Base-by-base conservation (phyloP, 2,329 filamentous ascomycete genomes). In the Aspergillus sp. region DNA sequence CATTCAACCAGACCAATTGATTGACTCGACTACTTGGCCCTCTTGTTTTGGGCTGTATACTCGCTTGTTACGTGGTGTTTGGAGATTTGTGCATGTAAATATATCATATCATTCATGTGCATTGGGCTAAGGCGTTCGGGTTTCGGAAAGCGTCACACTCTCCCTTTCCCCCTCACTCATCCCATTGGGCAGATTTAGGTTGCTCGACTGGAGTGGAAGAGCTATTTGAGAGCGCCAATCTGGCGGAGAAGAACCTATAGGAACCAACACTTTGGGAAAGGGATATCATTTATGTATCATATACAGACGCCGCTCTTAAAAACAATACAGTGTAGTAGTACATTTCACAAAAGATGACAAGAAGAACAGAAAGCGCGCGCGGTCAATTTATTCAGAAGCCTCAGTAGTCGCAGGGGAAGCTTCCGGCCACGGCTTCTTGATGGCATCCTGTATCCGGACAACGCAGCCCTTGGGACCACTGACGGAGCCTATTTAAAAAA, bases 391-490 rank as follows among this genome's bases (percentile, higher is more conserved):
- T 62, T 62, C 58, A 61, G 63, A 63, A 17, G 61, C 28, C 19
- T 66, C 58, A 28, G 61, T 41, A 25, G 61, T 48, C 21, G 61
- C 50, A 47, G 53, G 49, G 13, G 65, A 60, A 47, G 85, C 76
- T 51, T 83, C 76, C 3, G 87, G 87, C 87, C 87, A 90, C 23
- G 87, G 85, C 82, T 96, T 95, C 85, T 96, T 96, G 76, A 95
- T 85, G 13, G 95, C 91, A 78, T 99, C 95, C 74, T 96, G 90
- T 58, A 99, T 82, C 79, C 89, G 88, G 63, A 99, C 90, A 59
- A 93, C 79, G 66, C 90, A 88, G 62, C 92, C 90, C 80, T 96
- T 96, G 60, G 94, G 94, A 0, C 95, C 95, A 36, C 90, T 90
- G 45, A 99, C 89, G 65, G 88, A 85, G 30, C 86, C 85, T 87